Conservation (phyloP, 495 filamentous ascomycete genomes). For the Lasiosphaeria hispida region DNA sequence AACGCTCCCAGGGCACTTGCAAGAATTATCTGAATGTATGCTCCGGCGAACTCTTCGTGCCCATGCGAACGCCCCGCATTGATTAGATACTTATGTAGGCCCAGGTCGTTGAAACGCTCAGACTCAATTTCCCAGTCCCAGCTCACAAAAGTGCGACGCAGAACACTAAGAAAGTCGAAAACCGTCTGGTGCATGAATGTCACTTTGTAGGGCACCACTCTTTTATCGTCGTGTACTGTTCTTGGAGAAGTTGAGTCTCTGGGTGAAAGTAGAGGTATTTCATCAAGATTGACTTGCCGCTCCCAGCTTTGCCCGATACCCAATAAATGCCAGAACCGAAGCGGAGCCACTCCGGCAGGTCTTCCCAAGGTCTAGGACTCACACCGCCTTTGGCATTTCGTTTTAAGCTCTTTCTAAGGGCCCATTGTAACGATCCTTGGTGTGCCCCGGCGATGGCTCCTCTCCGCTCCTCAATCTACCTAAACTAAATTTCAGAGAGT, state of each 20-base stretch:
- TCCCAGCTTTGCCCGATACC: slow-evolving; percentile 9
- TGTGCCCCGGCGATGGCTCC: background rate
- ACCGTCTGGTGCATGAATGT: background rate
- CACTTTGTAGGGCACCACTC: no score
- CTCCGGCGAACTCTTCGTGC: no score
- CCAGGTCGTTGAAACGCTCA: no score
- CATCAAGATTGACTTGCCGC: slow-evolving; percentile 10
- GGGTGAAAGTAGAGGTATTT: background rate
- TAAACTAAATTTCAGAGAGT: background rate
- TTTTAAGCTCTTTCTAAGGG: background rate
- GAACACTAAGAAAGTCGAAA: background rate
- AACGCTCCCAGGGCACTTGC: no score
- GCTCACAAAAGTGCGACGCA: no score
- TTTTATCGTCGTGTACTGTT: no score
- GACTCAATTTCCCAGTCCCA: no score
- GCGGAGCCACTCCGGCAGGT: background rate
- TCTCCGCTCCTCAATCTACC: background rate
- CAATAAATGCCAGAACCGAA: slow-evolving; percentile 10
- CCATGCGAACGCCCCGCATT: no score
- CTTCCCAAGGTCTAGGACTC: background rate
- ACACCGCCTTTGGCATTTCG: background rate
- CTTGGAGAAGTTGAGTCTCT: background rate
- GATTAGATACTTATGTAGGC: no score
- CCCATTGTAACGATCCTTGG: background rate
- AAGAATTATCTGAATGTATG: no score